phyloP scores from a whole-genome alignment of 768 basidiomycete species.

The Panaeolus cyanescens region DNA sequence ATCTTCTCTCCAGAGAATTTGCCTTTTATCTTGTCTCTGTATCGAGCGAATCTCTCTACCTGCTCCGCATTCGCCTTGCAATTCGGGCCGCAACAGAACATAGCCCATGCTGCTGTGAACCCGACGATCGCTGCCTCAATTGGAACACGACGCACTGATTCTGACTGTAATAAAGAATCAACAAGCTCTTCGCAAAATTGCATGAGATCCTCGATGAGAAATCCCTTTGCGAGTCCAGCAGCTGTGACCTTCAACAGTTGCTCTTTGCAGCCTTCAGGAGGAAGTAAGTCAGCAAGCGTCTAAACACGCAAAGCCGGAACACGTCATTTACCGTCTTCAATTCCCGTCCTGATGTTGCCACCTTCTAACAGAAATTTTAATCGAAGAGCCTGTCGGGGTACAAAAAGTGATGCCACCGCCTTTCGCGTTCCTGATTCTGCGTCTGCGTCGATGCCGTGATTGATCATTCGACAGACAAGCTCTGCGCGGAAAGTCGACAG shows the following conservation, averaged over 20 bases:
- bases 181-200: neutral
- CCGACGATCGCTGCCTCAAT: neutral
- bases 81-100: too few species aligned
- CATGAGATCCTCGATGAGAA: neutral
- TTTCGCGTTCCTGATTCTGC: too few species aligned
- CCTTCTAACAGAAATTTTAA: too few species aligned
- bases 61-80: neutral
- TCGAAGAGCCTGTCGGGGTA: too few species aligned
- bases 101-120: neutral
- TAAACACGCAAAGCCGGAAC: neutral
- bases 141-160: neutral
- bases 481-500: neutral
- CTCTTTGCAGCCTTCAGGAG: neutral
- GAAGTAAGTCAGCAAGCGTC: neutral
- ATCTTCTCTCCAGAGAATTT: neutral
- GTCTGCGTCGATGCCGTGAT: neutral
- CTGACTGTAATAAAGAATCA: neutral
- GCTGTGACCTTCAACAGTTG: neutral
- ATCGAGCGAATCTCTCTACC: neutral
- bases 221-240: neutral
- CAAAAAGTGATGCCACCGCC: too few species aligned
- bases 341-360: neutral
- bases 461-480: neutral
- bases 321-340: neutral
- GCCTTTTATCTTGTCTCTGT: neutral